These are phyloP conservation scores for Fusarium lateritium DNA, from an alignment of 2,329 filamentous ascomycete species.

Conservation along the genomic window DNA sequence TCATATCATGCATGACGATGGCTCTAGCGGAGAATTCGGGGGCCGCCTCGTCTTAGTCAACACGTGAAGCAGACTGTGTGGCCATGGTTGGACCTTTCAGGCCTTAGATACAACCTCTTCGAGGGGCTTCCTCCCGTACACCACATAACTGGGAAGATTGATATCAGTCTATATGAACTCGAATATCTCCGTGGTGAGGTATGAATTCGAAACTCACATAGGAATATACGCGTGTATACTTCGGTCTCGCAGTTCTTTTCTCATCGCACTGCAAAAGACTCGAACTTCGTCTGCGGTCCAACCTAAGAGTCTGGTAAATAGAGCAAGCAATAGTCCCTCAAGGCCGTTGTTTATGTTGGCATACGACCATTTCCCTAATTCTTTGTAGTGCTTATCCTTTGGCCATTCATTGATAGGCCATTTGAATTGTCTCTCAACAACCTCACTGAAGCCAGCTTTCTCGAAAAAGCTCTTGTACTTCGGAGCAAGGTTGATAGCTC, in stretches of 20 bases:
- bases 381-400: constrained; percentile 30
- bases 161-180: background rate
- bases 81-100: background rate
- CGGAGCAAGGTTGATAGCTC: constrained; percentile 8
- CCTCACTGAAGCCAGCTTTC: constrained; percentile 3
- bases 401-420: constrained; percentile 34
- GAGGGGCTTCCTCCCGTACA: constrained; percentile 8
- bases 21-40: too few relatives aligned
- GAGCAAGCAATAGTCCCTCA: constrained; percentile 4
- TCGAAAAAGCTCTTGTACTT: constrained; percentile 17
- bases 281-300: constrained; percentile 25
- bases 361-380: constrained; percentile 22
- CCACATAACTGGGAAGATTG: background rate
- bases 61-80: too few relatives aligned
- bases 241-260: constrained; percentile 22
- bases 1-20: too few relatives aligned
- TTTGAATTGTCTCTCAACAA: constrained; percentile 4
- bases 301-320: constrained; percentile 27
- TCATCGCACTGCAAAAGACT: constrained; percentile 23
- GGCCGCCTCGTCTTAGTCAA: too few relatives aligned
- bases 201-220: background rate
- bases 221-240: constrained; percentile 33
- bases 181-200: too few relatives aligned
- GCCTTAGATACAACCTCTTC: background rate
- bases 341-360: constrained; percentile 26